A percentile compares a stretch with the other conserved stretches of the same genome.
These are phyloP conservation scores for Bipolaris zeicola DNA, from an alignment of 2,329 filamentous ascomycete genomes.

Conservation along the genomic window DNA sequence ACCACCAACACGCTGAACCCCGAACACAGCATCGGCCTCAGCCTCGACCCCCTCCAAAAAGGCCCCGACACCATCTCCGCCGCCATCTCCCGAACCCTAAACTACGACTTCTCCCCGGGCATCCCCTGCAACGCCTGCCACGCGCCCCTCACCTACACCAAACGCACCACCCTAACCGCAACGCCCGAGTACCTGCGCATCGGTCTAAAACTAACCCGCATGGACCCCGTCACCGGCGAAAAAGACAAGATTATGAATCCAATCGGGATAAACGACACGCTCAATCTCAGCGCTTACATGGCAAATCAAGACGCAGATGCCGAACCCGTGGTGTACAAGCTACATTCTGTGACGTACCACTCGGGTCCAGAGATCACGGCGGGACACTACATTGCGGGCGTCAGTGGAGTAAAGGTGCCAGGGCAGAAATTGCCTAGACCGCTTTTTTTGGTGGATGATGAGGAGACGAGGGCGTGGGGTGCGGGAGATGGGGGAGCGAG, in stretches of 20 bases:
- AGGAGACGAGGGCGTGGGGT: no score
- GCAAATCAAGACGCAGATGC: not conserved
- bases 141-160: not conserved
- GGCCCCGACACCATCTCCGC: not conserved
- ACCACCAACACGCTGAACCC: no score
- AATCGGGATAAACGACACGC: not conserved
- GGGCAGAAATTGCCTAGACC: no score
- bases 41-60: not conserved
- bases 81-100: not conserved
- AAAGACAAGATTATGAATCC: not conserved
- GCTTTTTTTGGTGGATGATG: no score
- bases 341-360: no score
- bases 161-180: not conserved
- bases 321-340: no score
- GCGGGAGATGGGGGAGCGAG: no score
- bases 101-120: not conserved
- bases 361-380: no score
- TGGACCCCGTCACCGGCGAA: no score
- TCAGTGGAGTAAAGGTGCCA: no score
- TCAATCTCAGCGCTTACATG: not conserved
- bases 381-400: no score
- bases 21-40: not conserved
- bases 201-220: not conserved
- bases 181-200: constrained; percentile 4
- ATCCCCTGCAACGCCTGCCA: not conserved